Base-by-base conservation (phyloP, 345 rosid species). In the Sisymbrium irio region DNA sequence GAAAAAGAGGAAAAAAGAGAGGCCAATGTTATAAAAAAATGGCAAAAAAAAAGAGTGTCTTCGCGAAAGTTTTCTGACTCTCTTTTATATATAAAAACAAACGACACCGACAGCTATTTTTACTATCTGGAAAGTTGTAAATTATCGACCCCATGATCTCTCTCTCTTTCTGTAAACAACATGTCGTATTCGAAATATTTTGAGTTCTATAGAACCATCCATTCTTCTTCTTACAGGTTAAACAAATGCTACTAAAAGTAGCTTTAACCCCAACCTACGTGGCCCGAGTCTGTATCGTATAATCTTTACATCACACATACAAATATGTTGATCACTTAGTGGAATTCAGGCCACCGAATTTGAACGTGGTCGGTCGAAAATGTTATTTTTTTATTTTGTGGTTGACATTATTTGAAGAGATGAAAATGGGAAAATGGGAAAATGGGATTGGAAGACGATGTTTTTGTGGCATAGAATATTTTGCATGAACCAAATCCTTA, bases 41-140 rank as follows among this genome's bases (percentile, higher is more conserved):
- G 41, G 72, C 42, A 17, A 65, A 45, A 46, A 61, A 27, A 14
- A 42, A 42, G 3, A 4, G 42, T 65, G 18, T 18, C 1, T 56
- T 45, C 50, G 25, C 9, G 72, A 66, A 59, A 66, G 51, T 58
- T 74, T 42, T n/a, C 39, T 15, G 41, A 32, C n/a, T 40, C 54
- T 58, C 11, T 44, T 18, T 2, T 64, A 44, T 28, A 22, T 18
- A 25, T 22, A 22, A 1, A 42, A 57, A 60, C 51, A 49, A 67
- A 67, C 20, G 46, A 47, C 53, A 67, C 73, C 62, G 78, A 67
- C 73, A 67, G 68, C 78, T 67, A 67, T 1, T 28, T 59, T 10
- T 47, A 59, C 51, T 51, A 65, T 58, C 67, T 66, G 67, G 72
- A 74, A 72, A 63, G 54, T 41, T 72, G 62, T 28, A n/a, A 54